Conservation (phyloP, 495 filamentous ascomycete species). For the Annulohypoxylon maeteangense region DNA sequence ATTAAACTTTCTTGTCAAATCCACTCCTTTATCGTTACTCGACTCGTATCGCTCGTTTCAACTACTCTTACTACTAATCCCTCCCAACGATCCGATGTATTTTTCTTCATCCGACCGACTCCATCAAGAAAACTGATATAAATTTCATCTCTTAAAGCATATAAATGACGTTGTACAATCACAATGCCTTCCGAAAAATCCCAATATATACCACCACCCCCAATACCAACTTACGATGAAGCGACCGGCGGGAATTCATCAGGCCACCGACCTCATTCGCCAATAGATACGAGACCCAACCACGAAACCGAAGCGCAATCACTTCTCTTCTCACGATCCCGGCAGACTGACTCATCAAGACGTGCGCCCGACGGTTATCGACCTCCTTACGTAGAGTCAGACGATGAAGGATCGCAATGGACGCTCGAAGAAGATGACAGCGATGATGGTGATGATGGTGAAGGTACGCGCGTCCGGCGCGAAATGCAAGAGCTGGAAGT, state of each 20-base stretch:
- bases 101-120: slow-evolving; percentile 4
- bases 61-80: not conserved
- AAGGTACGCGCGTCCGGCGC: slow-evolving; percentile 71
- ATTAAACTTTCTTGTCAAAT: slow-evolving; percentile 13
- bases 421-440: slow-evolving; percentile 55
- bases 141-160: not conserved
- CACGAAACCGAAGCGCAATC: slow-evolving; percentile 65
- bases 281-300: slow-evolving; percentile 48
- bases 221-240: slow-evolving; percentile 96
- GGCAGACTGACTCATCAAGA: slow-evolving; percentile 50
- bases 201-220: slow-evolving; percentile 71
- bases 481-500: slow-evolving; percentile 94
- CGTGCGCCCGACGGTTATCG: slow-evolving; percentile 67
- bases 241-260: slow-evolving; percentile 66
- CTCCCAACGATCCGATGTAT: slow-evolving; percentile 30
- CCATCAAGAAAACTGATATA: slow-evolving; percentile 15
- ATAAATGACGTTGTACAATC: slow-evolving; percentile 40
- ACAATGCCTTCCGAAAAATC: slow-evolving; percentile 59
- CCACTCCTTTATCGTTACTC: slow-evolving; percentile 38
- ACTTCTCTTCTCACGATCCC: slow-evolving; percentile 61
- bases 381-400: slow-evolving; percentile 77
- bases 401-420: slow-evolving; percentile 57
- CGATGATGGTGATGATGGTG: slow-evolving; percentile 53
- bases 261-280: slow-evolving; percentile 45
- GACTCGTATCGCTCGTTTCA: slow-evolving; percentile 31